Base-by-base conservation (phyloP, 164 flowering plant species). In the Tinospora cordifolia region DNA sequence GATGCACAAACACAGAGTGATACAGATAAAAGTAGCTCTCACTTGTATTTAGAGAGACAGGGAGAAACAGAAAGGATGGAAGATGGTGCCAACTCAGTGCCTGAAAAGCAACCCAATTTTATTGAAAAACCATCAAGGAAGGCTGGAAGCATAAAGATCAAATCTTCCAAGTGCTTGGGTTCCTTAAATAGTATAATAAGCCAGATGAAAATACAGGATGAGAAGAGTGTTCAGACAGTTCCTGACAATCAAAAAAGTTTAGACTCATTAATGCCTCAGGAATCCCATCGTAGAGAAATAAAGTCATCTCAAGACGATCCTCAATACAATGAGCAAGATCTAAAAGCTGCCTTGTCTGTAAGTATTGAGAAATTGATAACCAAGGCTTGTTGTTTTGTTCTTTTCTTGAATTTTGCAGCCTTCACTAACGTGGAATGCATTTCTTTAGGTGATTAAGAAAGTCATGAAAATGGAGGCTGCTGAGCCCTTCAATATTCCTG, bases 401-500 rank as follows among this genome's bases (percentile, higher is more conserved):
- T 14, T 66, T 36, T 0, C 11, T n/a, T 63, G 19, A 30, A 38
- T 64, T 64, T 64, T 64, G 22, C 36, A n/a, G 24, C 4, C 8
- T n/a, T 54, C 24, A 15, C 24, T 6, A n/a, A 0, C 6, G 60
- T n/a, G 60, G 8, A 19, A 19, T 72, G 44, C 22, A 27, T 54
- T 51, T 71, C 27, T 22, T 38, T 63, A 95, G 99, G 94, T 95
- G 67, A 89, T 95, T 54, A 87, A 81, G 79, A 92, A 91, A 82
- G 80, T 95, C 60, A 95, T 95, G 99, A 95, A 92, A 80, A 95
- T 92, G 98, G 98, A 95, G 71, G 98, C 99, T 62, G 96, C 99
- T 57, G 96, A 88, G 67, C 98, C 97, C 34, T 95, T 95, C 75
- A 95, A 91, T 81, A 83, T 70, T 60, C 99, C 99, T 4, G 99